Conservation (phyloP, 2,329 filamentous ascomycete genomes). For the Penicillium expansum region DNA sequence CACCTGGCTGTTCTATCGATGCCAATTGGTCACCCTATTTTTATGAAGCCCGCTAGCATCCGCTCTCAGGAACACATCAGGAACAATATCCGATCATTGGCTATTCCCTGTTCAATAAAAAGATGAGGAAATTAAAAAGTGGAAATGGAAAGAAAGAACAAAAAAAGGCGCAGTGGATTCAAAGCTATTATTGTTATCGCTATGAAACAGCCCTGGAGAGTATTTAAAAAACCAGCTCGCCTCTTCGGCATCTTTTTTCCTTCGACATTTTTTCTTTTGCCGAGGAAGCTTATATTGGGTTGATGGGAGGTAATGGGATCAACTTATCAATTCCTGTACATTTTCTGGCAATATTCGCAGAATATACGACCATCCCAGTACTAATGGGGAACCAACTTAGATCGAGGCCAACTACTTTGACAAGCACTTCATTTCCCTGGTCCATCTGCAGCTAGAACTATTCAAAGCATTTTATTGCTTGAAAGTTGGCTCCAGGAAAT, state of each 20-base stretch:
- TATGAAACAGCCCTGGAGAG: background rate
- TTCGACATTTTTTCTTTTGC: background rate
- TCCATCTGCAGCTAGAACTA: background rate
- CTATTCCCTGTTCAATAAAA: background rate
- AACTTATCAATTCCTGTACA: no score
- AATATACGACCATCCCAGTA: background rate
- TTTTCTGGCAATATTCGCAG: background rate
- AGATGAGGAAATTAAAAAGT: background rate
- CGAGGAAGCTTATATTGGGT: background rate
- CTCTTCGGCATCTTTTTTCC: background rate
- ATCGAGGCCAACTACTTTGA: constrained; percentile 1
- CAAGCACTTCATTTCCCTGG: background rate
- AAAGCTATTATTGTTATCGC: background rate
- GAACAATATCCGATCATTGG: background rate
- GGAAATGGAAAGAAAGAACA: background rate
- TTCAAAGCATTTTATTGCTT: background rate
- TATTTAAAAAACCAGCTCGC: background rate
- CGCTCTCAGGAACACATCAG: background rate
- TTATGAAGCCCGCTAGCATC: background rate
- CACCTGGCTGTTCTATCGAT: background rate
- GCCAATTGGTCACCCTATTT: background rate
- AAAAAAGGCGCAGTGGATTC: background rate
- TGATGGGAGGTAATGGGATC: background rate
- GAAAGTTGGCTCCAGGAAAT: background rate
- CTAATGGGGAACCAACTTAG: background rate